Base-by-base conservation (phyloP, 768 basidiomycete genomes). In the Cystobasidium onofrii region DNA sequence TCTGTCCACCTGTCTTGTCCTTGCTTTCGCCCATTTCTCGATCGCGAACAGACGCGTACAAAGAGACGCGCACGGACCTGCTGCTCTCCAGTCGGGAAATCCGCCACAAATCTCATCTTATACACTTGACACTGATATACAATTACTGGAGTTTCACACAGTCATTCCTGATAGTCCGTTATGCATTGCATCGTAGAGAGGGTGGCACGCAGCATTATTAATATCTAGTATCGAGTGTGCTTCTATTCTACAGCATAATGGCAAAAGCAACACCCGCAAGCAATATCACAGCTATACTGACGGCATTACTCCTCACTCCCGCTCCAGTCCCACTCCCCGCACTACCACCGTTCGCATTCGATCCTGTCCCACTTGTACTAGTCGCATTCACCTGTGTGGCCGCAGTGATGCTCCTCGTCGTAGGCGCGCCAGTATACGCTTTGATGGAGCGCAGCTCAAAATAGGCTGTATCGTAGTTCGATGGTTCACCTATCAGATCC, bases 391-490 rank as follows among this genome's bases (percentile, higher is more conserved):
- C 31, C 57, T 61, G 57, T 2, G 57, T 61, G 25, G 57, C 29
- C 13, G 12, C 34, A 23, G 57, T 61, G 57, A 27, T 61, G 29
- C 57, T 61, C 34, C 31, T 7, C 7, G 63, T 64, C 13, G 63
- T 64, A 13, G 65, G 64, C 50, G 67, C 74, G 55, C 74, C 74
- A 1, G 74, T 41, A 52, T 62, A 75, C 18, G 66, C 62, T 60
- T 44, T 71, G 52, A 75, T 71, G 12, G 55, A 71, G 39, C 33
- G 20, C 10, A 71, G 20, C 55, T 75, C 74, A 64, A 75, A 75
- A 34, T 75, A 75, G n/a, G 74, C 74, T 9, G 54, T 60, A 50
- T 75, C 62, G 41, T 50, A 71, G 43, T 75, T 75, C n/a, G 67
- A n/a, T 1, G 74, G 74, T 20, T 71, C 57, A 15, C 34, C 67